phyloP scores from a whole-genome alignment of 306 rosid species.

The Lithocarpus polystachyus region DNA sequence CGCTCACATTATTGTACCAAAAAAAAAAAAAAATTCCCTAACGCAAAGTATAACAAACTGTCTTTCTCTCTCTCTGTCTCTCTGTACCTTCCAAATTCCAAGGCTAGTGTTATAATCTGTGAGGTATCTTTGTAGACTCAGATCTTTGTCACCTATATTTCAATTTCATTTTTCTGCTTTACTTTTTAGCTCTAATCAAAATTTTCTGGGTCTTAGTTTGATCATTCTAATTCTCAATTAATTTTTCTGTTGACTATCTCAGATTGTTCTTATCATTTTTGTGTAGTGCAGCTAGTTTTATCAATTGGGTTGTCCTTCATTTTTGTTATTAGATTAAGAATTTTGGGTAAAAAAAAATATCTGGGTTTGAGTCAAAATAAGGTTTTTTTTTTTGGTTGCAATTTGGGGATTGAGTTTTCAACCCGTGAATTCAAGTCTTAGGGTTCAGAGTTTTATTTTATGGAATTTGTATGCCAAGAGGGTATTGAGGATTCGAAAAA shows the following conservation, averaged over 20 bases:
- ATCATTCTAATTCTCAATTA: not conserved
- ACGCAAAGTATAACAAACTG: not conserved
- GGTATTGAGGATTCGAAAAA: constrained; percentile 50
- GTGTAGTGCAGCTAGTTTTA: not conserved
- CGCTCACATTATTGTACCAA: too few species aligned
- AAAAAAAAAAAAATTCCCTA: not conserved
- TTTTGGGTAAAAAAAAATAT: not conserved
- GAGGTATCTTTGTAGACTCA: constrained; percentile 37
- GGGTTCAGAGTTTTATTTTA: constrained; percentile 44
- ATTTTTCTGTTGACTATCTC: not conserved
- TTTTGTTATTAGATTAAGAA: not conserved
- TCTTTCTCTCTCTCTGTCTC: not conserved
- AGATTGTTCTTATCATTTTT: constrained; percentile 8
- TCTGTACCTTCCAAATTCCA: not conserved
- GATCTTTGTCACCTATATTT: not conserved
- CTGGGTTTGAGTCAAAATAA: not conserved
- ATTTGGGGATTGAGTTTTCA: constrained; percentile 40
- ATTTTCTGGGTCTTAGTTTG: not conserved
- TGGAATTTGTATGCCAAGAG: constrained; percentile 85
- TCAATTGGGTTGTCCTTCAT: constrained; percentile 17
- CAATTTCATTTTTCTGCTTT: not conserved
- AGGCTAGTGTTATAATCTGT: not conserved
- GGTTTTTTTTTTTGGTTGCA: not conserved
- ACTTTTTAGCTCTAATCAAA: not conserved
- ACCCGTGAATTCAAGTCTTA: constrained; percentile 31